phyloP scores from a whole-genome alignment of 2,329 filamentous ascomycete species.

The Nannizzia gypsea region DNA sequence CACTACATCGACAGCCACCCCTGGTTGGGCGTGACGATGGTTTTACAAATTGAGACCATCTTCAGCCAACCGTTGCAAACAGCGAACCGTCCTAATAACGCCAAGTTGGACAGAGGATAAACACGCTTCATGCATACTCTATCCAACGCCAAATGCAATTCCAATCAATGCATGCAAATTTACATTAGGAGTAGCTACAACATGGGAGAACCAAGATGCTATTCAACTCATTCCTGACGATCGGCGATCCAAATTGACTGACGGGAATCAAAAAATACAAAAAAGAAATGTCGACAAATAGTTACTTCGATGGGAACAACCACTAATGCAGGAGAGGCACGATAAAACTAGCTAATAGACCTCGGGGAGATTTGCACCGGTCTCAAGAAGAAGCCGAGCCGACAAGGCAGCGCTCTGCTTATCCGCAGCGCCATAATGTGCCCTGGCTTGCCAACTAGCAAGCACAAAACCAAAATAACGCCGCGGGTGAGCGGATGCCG shows the following conservation, averaged over 20 bases:
- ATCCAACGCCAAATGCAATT: too few relatives aligned
- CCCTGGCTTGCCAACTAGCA: background rate
- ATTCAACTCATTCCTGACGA: background rate
- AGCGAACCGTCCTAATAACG: background rate
- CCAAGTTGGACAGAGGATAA: too few relatives aligned
- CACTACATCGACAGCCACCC: background rate
- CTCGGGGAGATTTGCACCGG: background rate
- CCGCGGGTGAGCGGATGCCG: conserved; percentile 1
- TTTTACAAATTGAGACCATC: background rate
- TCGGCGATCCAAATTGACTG: background rate
- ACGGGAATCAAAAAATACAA: too few relatives aligned
- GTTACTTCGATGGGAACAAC: background rate
- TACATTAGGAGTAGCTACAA: background rate
- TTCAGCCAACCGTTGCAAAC: background rate
- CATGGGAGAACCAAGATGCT: too few relatives aligned
- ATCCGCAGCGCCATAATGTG: conserved; percentile 57
- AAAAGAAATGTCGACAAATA: too few relatives aligned
- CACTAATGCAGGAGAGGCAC: conserved; percentile 2
- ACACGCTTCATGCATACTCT: background rate
- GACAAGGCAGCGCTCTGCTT: conserved; percentile 50
- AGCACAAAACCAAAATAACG: background rate
- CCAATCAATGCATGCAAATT: background rate
- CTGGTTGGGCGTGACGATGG: background rate
- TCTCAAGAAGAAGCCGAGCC: background rate
- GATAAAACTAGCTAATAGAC: background rate